A percentile compares a stretch with the other conserved stretches of the same genome.
Conservation (phyloP, 768 basidiomycete genomes). For the Leccinum olivaceopallidum region DNA sequence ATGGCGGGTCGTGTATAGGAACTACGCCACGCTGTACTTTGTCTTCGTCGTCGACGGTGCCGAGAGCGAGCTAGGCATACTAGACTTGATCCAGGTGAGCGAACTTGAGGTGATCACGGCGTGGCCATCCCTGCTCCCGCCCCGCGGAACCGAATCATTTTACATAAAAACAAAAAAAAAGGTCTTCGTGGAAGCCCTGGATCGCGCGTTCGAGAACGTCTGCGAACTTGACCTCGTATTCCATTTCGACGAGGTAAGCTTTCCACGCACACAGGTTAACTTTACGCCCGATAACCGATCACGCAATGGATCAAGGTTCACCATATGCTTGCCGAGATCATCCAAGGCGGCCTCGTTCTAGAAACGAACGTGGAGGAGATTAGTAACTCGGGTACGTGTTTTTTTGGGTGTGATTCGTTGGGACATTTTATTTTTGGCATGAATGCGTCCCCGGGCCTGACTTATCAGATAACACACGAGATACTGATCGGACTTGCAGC, state of each 20-base stretch:
- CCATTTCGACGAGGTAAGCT: conserved; percentile 93
- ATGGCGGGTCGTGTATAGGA: conserved; percentile 90
- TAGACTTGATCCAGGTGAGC: conserved; percentile 93
- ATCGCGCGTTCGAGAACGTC: conserved; percentile 96
- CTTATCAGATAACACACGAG: conserved; percentile 4
- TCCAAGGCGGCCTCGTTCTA: conserved; percentile 94
- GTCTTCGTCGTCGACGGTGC: conserved; percentile 96
- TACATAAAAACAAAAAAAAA: background rate
- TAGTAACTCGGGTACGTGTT: conserved; percentile 58
- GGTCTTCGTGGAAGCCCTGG: conserved; percentile 98
- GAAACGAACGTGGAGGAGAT: conserved; percentile 95
- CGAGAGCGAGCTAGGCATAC: conserved; percentile 94
- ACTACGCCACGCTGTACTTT: conserved; percentile 95
- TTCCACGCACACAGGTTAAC: background rate
- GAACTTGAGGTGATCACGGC: background rate
- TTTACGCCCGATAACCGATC: conserved; percentile 3
- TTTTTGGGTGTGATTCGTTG: background rate
- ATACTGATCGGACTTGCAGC: conserved; percentile 43
- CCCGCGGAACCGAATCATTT: background rate
- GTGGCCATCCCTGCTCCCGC: background rate
- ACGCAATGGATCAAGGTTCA: conserved; percentile 57
- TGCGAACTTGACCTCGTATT: conserved; percentile 98
- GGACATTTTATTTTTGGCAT: conserved; percentile 2
- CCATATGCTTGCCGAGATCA: conserved; percentile 92
- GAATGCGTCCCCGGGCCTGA: background rate